Percentiles rank a stretch among this genome's conserved stretches.
Evolutionary conservation across 1,284 basidiomycete species (phyloP).

Genomic region (Laetiporus sulphureus): DNA sequence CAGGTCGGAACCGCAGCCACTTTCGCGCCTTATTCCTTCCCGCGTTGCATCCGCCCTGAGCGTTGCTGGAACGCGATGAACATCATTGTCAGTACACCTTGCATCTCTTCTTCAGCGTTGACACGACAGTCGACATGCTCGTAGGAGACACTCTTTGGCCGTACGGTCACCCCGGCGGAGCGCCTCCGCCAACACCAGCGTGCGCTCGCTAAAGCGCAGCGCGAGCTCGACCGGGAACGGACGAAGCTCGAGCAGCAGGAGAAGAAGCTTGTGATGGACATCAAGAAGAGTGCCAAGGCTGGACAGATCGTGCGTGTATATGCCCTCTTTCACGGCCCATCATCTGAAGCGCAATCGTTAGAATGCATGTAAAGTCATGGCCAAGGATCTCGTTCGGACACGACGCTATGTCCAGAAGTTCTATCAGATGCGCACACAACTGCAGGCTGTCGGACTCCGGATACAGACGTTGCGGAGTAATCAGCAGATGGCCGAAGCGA

Average conservation of each 20-base stretch:
- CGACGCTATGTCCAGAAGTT: slow-evolving; percentile 96
- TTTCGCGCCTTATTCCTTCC: too few relatives aligned
- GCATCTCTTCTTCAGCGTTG: not conserved
- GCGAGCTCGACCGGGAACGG: slow-evolving; percentile 94
- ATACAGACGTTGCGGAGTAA: slow-evolving; percentile 97
- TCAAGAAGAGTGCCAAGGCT: slow-evolving; percentile 93
- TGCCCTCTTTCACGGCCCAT: not conserved
- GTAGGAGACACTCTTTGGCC: slow-evolving; percentile 92
- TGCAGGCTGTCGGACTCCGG: slow-evolving; percentile 92
- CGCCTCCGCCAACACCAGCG: slow-evolving; percentile 95
- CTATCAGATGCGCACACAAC: slow-evolving; percentile 97
- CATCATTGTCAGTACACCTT: slow-evolving; percentile 7
- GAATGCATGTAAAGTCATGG: slow-evolving; percentile 99
- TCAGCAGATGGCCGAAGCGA: slow-evolving; percentile 99
- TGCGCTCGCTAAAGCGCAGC: slow-evolving; percentile 91
- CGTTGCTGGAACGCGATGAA: too few relatives aligned
- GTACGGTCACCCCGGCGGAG: slow-evolving; percentile 92
- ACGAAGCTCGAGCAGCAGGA: slow-evolving; percentile 92
- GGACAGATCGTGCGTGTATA: slow-evolving; percentile 80
- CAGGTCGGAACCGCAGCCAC: too few relatives aligned
- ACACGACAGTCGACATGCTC: not conserved
- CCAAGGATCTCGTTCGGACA: slow-evolving; percentile 96
- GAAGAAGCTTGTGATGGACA: slow-evolving; percentile 90
- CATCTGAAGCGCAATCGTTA: slow-evolving; percentile 25
- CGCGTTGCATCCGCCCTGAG: too few relatives aligned